Evolutionary conservation across 352 stramenopile species (phyloP), one percentile per base, ranked within the genome.

Genomic region (Globisporangium megalacanthum): DNA sequence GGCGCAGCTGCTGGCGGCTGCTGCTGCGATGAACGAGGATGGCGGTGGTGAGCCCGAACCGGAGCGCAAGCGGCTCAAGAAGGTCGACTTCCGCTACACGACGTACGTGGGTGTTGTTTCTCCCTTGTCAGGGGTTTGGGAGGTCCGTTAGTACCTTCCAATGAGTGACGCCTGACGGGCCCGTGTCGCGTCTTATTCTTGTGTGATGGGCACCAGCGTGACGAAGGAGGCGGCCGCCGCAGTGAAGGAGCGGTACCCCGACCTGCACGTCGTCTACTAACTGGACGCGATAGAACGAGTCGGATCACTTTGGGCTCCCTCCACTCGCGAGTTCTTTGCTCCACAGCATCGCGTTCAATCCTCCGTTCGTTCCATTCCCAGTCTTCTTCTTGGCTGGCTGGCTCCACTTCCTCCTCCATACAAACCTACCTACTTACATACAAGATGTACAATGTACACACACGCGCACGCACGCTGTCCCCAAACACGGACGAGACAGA

Each of bases 21-120:
- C 61, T 52, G 33, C 25, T 3, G 19, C 52, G 14, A 49, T 22
- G 45, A 20, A 46, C 19, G 14, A 36, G 25, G 60, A 66, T 5
- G 69, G 25, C 9, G 71, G 77, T 13, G 71, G 77, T 13, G 83
- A 77, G 5, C 66, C 73, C 17, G 80, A 88, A 44, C 86, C 83
- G 0, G 81, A 90, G 59, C 78, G 79, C 35, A 96, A 96, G 69
- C 78, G 81, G 6, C 77, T 96, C 45, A 96, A 96, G 69, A 91
- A 88, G 52, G 74, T 96, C 52, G 85, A 96, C 52, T 92, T 96
- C 33, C 86, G 86, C 55, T 96, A 96, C 72, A 96, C 86, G 14
- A 81, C 69, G 86, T 94, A 80, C 56, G 81, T 72, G 33, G 8
- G 19, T 35, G 33, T 3, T 47, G 39, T 19, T 54, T 25, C n/a